Conservation (phyloP, 345 rosid genomes). For the Eucalyptus cladocalyx region DNA sequence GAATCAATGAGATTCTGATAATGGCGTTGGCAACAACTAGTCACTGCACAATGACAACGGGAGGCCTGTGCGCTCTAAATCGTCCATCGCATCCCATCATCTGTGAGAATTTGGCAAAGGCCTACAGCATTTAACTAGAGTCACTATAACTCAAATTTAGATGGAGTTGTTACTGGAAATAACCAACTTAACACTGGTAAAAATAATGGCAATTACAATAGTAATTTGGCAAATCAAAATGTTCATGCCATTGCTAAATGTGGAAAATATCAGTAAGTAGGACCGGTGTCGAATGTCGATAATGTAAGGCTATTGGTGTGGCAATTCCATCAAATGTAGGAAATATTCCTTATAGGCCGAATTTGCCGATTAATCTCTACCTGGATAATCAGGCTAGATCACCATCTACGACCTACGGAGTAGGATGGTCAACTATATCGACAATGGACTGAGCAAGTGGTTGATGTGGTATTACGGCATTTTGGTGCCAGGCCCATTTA, state of each 20-base stretch:
- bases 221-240: not conserved
- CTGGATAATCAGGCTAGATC: not conserved
- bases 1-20: not conserved
- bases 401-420: not conserved
- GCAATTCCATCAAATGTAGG: not conserved
- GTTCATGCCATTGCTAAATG: not conserved
- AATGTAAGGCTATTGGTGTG: not conserved
- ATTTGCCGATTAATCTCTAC: not conserved
- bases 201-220: not conserved
- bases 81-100: not conserved
- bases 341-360: not conserved
- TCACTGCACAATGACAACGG: not conserved
- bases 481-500: not conserved
- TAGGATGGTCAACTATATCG: not conserved
- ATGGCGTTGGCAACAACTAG: not conserved
- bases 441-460: not conserved
- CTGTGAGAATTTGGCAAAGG: not conserved
- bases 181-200: not conserved
- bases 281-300: not conserved
- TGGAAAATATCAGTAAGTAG: not conserved
- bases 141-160: not conserved
- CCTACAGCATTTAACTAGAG: not conserved
- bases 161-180: not conserved
- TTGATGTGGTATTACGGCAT: not conserved
- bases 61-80: not conserved